phyloP scores from a whole-genome alignment of 441 rosid species.

The Syzygium malaccense region DNA sequence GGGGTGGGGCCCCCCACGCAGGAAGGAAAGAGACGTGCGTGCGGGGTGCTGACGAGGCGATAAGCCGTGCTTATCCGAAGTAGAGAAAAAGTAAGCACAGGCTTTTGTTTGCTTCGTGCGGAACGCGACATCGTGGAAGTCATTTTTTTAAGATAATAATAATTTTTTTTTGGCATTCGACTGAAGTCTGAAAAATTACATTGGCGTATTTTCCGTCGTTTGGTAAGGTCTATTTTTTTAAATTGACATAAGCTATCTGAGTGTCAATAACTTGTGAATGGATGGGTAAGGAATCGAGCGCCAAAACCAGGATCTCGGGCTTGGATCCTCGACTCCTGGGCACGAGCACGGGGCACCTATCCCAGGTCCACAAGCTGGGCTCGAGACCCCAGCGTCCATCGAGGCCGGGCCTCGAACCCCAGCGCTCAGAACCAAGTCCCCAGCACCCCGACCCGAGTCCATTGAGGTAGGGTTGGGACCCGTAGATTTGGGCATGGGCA shows the following conservation, averaged over 20 bases:
- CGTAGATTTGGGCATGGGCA: too few relatives aligned
- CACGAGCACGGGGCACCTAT: not conserved
- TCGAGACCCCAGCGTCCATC: too few relatives aligned
- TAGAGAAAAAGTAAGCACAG: not conserved
- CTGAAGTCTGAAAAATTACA: too few relatives aligned
- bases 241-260: not conserved
- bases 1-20: not conserved
- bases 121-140: too few relatives aligned
- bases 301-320: not conserved
- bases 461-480: not conserved
- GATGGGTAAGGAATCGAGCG: not conserved
- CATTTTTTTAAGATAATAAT: too few relatives aligned
- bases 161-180: not conserved
- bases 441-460: not conserved
- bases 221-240: too few relatives aligned
- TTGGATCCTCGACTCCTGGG: not conserved
- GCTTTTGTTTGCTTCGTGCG: too few relatives aligned
- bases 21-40: not conserved
- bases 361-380: not conserved
- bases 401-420: not conserved
- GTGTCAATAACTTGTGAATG: rapidly evolving
- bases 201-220: not conserved
- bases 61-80: not conserved
- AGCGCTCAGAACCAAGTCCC: not conserved
- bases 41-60: not conserved